Base-by-base conservation (phyloP, 805 yeast species). In the Wickerhamomyces bisporus region DNA sequence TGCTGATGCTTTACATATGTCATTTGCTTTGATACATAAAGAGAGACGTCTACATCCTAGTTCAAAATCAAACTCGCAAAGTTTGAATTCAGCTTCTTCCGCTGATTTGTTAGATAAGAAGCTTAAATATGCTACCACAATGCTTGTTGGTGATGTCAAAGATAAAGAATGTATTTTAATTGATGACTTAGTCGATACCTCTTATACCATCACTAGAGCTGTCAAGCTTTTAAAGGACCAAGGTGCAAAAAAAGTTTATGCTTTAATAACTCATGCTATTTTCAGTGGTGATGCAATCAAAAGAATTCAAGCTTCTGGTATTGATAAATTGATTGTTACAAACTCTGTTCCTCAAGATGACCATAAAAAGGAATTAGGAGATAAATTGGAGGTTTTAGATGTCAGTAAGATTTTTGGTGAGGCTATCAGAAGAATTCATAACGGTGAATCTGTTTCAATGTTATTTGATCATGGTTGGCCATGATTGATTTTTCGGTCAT, bases 391-490 rank as follows among this genome's bases (percentile, higher is more conserved):
- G 50, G 86, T 91, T 9, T 67, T 93, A 51, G 98, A 93, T 51
- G 93, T 93, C 7, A 79, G 95, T 9, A 70, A 84, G 41, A 76
- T 93, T 15, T 83, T 93, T 51, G 96, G 94, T 14, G 99, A 93
- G 62, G 91, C 97, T 2, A 87, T 93, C 32, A 73, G 99, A 59
- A 74, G 99, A 60, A 91, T 93, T 35, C 95, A 93, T 61, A 93
- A 93, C 51, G 99, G 99, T 49, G 99, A 93, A 66, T 79, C 91
- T 13, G 95, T 93, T 14, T 82, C 95, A 15, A 83, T 87, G 86
- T 68, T 93, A 43, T 93, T 89, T 64, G 96, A 88, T 52, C 89
- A 85, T 50, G 94, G 70, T 7, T 64, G 68, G 64, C 49, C 51
- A 38, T 50, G 39, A 47, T 12, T 15, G 19, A n/a, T 7, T 14